Conservation (phyloP, 768 basidiomycete species). For the Cubamyces lactineus region DNA sequence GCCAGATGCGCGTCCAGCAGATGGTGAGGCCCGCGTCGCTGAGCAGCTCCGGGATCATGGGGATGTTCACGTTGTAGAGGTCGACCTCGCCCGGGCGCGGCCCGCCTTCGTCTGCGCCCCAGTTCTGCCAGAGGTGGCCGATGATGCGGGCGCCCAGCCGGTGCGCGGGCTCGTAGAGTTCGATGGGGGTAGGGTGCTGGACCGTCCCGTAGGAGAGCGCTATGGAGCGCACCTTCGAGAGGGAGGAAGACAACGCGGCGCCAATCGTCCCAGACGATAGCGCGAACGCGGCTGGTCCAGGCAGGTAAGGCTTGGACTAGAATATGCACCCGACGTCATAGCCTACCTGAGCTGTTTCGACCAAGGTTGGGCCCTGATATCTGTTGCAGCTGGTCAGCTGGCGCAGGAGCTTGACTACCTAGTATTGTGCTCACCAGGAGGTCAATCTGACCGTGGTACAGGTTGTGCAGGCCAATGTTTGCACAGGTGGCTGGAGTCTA, state of each 20-base stretch:
- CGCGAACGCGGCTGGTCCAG: constrained; percentile 70
- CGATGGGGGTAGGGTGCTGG: constrained; percentile 62
- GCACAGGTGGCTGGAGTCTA: constrained; percentile 92
- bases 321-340: not conserved
- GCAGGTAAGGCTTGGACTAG: not conserved
- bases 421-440: constrained; percentile 63
- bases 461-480: constrained; percentile 88
- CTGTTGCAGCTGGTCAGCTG: constrained; percentile 38
- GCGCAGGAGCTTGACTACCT: not conserved
- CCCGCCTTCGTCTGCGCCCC: constrained; percentile 72
- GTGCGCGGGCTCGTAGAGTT: constrained; percentile 73
- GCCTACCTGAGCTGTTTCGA: constrained; percentile 75
- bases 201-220: constrained; percentile 90
- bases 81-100: constrained; percentile 69
- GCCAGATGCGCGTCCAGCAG: constrained; percentile 84
- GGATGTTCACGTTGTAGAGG: constrained; percentile 87
- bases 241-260: constrained; percentile 80
- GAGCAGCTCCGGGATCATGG: constrained; percentile 70
- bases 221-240: constrained; percentile 74
- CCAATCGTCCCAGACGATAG: constrained; percentile 93
- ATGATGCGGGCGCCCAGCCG: constrained; percentile 68
- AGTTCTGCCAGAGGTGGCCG: constrained; percentile 76
- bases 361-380: constrained; percentile 88
- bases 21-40: constrained; percentile 63
- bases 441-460: constrained; percentile 85